Evolutionary conservation across 371 early-diverging fungal species (phyloP), one percentile per base, ranked within the genome.

Genomic region (Mucor piriformis): DNA sequence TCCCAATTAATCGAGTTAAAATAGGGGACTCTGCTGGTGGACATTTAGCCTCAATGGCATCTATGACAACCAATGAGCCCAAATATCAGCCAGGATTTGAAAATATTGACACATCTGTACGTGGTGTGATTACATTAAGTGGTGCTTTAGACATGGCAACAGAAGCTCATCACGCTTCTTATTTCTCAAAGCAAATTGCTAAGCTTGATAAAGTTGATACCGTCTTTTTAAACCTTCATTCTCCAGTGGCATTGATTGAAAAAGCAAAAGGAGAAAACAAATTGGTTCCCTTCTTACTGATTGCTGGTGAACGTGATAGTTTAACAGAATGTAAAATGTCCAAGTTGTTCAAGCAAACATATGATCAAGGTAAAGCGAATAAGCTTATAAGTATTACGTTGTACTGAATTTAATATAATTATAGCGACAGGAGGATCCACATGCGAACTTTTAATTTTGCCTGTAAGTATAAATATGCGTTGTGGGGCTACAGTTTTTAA

Each of bases 81-180:
- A 60, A 76, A 51, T 90, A 77, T 50, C 92, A 91, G 53, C 84
- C 86, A 32, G 88, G 88, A 20, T 91, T 89, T 59, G 92, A 90
- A 51, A 32, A 67, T 3, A 82, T 86, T 1, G 90, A 92, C 64
- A 89, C 90, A 0, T 64, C 78, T 25, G 83, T 90, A 0, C 82
- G 81, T 50, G 87, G 82, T 16, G 80, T 82, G 3, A 59, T 84
- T 13, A 63, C 69, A 27, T 43, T 81, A 6, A 84, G 75, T 57
- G 86, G 81, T 21, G 57, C 56, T 12, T 44, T 86, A 38, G 83
- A 87, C 50, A 16, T 83, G 15, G 33, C 60, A n/a, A 55, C 47
- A 27, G 57, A 69, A 6, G 25, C 52, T 15, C 57, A 52, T 18
- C 42, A 48, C 8, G 67, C 70, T n/a, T 42, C 48, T 0, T 71